Conservation (phyloP, 441 rosid species). For the Erodium texanum region DNA sequence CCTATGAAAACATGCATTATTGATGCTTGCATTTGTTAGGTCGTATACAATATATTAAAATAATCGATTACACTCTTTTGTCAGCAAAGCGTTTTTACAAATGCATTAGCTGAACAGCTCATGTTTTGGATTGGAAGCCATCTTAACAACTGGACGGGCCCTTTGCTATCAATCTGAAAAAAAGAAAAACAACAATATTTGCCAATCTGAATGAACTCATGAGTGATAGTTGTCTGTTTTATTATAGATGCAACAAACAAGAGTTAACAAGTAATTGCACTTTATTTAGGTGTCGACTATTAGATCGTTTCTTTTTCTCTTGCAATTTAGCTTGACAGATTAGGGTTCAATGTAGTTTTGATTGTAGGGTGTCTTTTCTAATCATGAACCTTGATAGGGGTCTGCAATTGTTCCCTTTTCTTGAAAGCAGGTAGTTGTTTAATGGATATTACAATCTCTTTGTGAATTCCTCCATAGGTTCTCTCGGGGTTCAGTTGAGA, state of each 20-base stretch:
- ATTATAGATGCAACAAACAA: neutral
- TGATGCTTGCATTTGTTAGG: conserved; percentile 7
- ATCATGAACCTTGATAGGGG: neutral
- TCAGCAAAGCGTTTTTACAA: neutral
- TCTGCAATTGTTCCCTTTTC: neutral
- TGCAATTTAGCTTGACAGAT: neutral
- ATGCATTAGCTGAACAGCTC: neutral
- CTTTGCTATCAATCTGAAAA: neutral
- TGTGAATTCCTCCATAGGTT: conserved; percentile 46
- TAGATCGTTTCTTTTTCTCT: neutral
- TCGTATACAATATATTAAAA: neutral
- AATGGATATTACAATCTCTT: neutral
- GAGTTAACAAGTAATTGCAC: neutral
- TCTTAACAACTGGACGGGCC: neutral
- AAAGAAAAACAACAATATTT: neutral
- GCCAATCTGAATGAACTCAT: neutral
- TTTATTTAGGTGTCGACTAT: neutral
- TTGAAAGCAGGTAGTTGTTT: neutral
- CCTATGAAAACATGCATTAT: neutral
- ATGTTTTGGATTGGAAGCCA: conserved; percentile 1
- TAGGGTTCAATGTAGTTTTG: neutral
- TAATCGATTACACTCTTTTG: neutral
- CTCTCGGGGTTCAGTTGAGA: conserved; percentile 79
- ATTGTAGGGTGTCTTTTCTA: neutral
- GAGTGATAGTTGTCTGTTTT: neutral